These are phyloP conservation scores for Begonia loranthoides DNA, from an alignment of 306 rosid species.

Conservation along the genomic window DNA sequence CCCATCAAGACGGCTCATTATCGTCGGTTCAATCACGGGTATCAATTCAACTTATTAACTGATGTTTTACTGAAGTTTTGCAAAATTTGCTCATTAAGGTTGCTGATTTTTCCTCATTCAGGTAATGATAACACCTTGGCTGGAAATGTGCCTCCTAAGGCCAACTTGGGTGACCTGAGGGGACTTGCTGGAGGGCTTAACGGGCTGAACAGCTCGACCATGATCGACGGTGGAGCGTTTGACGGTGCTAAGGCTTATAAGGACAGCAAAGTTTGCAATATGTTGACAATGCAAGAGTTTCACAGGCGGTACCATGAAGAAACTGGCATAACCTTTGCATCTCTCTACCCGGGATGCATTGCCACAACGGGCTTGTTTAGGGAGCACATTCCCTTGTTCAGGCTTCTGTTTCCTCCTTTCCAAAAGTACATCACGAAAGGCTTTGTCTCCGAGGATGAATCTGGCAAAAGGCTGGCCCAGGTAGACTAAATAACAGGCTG, in stretches of 20 bases:
- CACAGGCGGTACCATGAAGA: conserved; percentile 78
- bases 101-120: conserved; percentile 12
- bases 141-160: conserved; percentile 98
- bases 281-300: conserved; percentile 96
- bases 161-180: conserved; percentile 93
- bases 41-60: neutral
- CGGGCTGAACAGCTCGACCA: conserved; percentile 76
- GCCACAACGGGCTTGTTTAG: conserved; percentile 97
- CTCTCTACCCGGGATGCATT: conserved; percentile 96
- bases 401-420: conserved; percentile 87
- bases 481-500: conserved; percentile 18
- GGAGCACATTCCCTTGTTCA: conserved; percentile 94
- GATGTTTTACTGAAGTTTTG: no score
- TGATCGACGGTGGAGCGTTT: conserved; percentile 91
- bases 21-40: conserved; percentile 98
- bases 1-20: conserved; percentile 79
- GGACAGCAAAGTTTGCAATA: conserved; percentile 98
- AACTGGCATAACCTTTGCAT: conserved; percentile 79
- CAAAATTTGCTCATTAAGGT: no score
- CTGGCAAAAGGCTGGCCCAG: conserved; percentile 98
- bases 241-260: conserved; percentile 99
- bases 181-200: conserved; percentile 80
- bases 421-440: conserved; percentile 96
- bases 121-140: conserved; percentile 97
- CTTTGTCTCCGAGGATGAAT: conserved; percentile 82